Evolutionary conservation across 2,329 filamentous ascomycete genomes (phyloP).

Genomic region (Sporothrix protearum): DNA sequence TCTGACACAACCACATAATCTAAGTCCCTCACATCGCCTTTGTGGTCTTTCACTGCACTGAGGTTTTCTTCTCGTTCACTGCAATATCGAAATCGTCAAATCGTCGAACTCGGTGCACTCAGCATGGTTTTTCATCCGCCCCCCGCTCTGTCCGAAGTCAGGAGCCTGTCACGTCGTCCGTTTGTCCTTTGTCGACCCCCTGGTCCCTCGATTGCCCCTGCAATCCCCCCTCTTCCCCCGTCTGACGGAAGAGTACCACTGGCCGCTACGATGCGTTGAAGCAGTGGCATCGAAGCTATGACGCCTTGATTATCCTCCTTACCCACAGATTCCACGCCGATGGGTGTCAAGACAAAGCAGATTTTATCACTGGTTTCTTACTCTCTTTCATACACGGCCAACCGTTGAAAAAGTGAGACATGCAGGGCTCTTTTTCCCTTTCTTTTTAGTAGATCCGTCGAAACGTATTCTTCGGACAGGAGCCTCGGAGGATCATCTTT

Average conservation of each 20-base stretch:
- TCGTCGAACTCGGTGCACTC: neutral
- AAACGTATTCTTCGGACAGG: no score
- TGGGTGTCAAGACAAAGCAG: neutral
- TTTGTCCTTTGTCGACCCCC: neutral
- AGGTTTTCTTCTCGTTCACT: neutral
- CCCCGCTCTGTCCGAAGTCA: neutral
- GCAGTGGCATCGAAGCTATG: slow-evolving; percentile 8
- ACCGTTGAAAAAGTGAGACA: neutral
- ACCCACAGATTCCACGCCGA: neutral
- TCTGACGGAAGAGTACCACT: neutral
- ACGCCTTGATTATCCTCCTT: slow-evolving; percentile 7
- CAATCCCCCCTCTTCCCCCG: neutral
- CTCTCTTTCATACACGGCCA: neutral
- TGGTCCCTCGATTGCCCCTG: neutral
- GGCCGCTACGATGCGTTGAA: neutral
- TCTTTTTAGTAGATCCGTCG: neutral
- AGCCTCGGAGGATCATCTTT: neutral
- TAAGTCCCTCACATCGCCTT: neutral
- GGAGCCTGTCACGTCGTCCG: neutral
- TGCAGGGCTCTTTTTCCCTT: neutral
- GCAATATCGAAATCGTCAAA: neutral
- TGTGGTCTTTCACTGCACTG: neutral
- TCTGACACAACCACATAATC: neutral
- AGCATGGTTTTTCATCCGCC: neutral
- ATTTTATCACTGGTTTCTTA: neutral